Conservation (phyloP, 2,329 filamentous ascomycete genomes). For the Phaeosphaeriaceae sp. region DNA sequence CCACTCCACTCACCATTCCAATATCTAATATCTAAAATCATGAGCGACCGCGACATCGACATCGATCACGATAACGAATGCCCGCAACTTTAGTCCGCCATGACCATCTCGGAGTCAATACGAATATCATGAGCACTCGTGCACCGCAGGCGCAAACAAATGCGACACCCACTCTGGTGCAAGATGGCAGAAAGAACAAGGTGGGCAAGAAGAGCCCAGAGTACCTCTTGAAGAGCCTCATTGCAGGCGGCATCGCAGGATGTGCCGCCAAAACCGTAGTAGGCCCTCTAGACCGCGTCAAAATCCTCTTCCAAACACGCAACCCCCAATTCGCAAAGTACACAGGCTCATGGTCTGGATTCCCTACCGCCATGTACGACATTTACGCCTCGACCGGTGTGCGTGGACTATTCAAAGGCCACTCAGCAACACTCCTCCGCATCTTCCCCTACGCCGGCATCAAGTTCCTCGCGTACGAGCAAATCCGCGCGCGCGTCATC, state of each 20-base stretch:
- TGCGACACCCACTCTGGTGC: slow-evolving; percentile 10
- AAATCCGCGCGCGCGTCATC: slow-evolving; percentile 84
- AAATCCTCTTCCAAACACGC: slow-evolving; percentile 96
- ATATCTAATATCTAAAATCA: background rate
- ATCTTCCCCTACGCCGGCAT: slow-evolving; percentile 98
- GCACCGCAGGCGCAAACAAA: slow-evolving; percentile 30
- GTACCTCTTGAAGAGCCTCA: slow-evolving; percentile 81
- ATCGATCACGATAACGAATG: slow-evolving; percentile 43
- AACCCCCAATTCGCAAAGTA: slow-evolving; percentile 96
- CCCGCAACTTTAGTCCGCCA: slow-evolving; percentile 46
- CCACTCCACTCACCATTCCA: too few species aligned
- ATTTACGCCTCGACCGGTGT: slow-evolving; percentile 79
- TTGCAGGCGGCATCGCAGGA: slow-evolving; percentile 89
- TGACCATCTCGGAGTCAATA: slow-evolving; percentile 43
- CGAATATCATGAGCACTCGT: slow-evolving; percentile 42
- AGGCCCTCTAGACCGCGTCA: slow-evolving; percentile 93
- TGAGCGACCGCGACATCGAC: slow-evolving; percentile 2
- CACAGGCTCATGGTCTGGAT: slow-evolving; percentile 83
- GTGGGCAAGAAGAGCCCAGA: slow-evolving; percentile 76
- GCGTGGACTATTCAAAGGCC: slow-evolving; percentile 84
- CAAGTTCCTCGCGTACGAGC: slow-evolving; percentile 97
- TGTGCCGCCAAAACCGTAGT: slow-evolving; percentile 96
- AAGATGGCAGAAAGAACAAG: slow-evolving; percentile 47
- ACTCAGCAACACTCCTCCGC: slow-evolving; percentile 89
- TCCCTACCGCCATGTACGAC: slow-evolving; percentile 79